Base-by-base conservation (phyloP, 305 asterid genomes). In the Fraxinus sp. region DNA sequence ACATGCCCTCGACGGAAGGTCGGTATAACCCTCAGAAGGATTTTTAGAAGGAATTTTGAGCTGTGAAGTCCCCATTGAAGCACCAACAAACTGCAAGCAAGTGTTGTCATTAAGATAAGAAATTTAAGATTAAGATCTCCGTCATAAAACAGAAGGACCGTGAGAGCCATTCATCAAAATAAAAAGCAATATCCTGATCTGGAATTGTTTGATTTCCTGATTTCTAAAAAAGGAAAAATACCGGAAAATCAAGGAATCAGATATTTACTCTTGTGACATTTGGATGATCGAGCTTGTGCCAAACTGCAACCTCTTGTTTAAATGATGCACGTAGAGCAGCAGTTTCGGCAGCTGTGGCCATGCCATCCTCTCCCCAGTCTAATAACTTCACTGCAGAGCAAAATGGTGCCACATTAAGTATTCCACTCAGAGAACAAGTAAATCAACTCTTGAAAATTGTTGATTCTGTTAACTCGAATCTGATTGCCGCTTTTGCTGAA, bases 241-340 rank as follows among this genome's bases (percentile, higher is more conserved):
- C 62, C 62, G 0, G 32, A 71, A 22, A 82, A 52, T 76, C 3
- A 22, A 71, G 71, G 33, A 66, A 4, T 10, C 49, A 5, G 57
- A 76, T 79, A 57, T 30, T 85, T 89, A 89, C 91, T 32, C 77
- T 86, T 10, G 94, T 85, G 10, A 91, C 89, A 49, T 92, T 91
- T 43, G 93, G 92, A 28, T 92, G 96, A 79, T 89, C 84, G 5
- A 90, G 91, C 87, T 89, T 88, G 83, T 88, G 90, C 96, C 96
- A 91, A 8, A 92, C 89, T 10, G 93, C 83, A 70, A 91, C 94
- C 87, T 91, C 92, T 41, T 90, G 91, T 46, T 85, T 87, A 43
- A 92, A 91, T 7, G 93, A 78, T 28, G 90, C 86, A 39, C 89
- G 87, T 68, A 87, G 82, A 5, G 84, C 83, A 8, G 88, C 90